Evolutionary conservation across 345 rosid genomes (phyloP).

Genomic region (Euclidium syriacum): DNA sequence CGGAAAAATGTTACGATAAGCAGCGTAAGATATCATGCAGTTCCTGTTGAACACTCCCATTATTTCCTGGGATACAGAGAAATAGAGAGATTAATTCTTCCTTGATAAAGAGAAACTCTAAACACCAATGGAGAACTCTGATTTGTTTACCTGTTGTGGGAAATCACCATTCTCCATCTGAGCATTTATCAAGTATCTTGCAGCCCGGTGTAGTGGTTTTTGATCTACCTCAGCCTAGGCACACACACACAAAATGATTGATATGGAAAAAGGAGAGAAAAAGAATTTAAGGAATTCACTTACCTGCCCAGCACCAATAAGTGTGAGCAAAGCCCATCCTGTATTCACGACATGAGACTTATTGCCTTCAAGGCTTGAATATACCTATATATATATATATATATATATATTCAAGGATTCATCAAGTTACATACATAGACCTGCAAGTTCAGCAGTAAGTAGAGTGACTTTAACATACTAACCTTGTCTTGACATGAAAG

Average conservation of each 20-base stretch:
- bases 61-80: constrained; percentile 45
- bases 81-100: neutral
- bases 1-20: constrained; percentile 56
- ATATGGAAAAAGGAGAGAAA: neutral
- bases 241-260: neutral
- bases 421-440: neutral
- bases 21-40: constrained; percentile 67
- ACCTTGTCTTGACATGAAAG: constrained; percentile 94
- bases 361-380: constrained; percentile 50
- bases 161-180: constrained; percentile 74
- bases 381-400: constrained; percentile 34
- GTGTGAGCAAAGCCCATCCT: constrained; percentile 59
- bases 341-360: constrained; percentile 56
- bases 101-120: neutral
- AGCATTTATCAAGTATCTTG: constrained; percentile 50
- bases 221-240: constrained; percentile 57
- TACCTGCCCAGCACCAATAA: constrained; percentile 67
- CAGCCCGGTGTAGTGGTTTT: constrained; percentile 52
- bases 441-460: neutral
- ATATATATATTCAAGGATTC: neutral
- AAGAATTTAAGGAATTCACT: neutral
- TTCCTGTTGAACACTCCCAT: constrained; percentile 76
- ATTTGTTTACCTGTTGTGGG: constrained; percentile 71
- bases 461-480: neutral
- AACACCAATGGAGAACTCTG: neutral